Percentiles rank a stretch among this genome's conserved stretches.
Evolutionary conservation across 306 rosid genomes (phyloP).

Genomic region (Vigna radiata): DNA sequence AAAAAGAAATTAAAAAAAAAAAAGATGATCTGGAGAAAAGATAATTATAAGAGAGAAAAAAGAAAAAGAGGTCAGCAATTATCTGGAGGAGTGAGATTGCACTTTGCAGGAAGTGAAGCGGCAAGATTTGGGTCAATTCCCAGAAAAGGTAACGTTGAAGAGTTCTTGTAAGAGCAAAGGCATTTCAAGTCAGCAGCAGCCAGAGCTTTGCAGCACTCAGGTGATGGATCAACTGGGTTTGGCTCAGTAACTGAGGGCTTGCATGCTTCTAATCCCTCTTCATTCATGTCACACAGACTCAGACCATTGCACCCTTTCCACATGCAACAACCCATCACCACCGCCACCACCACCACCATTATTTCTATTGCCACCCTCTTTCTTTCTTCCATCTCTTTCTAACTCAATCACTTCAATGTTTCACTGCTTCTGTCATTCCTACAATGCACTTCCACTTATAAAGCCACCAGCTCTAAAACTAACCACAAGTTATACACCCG

Average conservation of each 20-base stretch:
- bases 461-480: neutral
- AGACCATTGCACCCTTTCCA: constrained; percentile 40
- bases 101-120: constrained; percentile 66
- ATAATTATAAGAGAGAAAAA: neutral
- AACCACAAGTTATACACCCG: constrained; percentile 44
- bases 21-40: neutral
- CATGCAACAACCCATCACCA: neutral
- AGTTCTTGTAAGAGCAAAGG: constrained; percentile 71
- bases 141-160: constrained; percentile 53
- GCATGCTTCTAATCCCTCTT: constrained; percentile 60
- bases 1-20: neutral
- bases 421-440: neutral
- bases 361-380: constrained; percentile 23
- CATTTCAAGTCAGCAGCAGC: constrained; percentile 65
- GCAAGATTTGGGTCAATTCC: constrained; percentile 78
- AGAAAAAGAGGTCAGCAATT: constrained; percentile 44
- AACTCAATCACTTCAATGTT: neutral
- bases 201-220: constrained; percentile 63
- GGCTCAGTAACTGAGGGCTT: constrained; percentile 72
- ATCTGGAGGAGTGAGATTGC: constrained; percentile 60
- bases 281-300: constrained; percentile 56
- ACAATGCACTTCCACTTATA: constrained; percentile 3
- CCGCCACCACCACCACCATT: constrained; percentile 27
- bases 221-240: constrained; percentile 55
- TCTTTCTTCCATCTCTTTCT: constrained; percentile 9